phyloP scores from a whole-genome alignment of 1,139 yeast species.

The Yamadazyma dushanensis region DNA sequence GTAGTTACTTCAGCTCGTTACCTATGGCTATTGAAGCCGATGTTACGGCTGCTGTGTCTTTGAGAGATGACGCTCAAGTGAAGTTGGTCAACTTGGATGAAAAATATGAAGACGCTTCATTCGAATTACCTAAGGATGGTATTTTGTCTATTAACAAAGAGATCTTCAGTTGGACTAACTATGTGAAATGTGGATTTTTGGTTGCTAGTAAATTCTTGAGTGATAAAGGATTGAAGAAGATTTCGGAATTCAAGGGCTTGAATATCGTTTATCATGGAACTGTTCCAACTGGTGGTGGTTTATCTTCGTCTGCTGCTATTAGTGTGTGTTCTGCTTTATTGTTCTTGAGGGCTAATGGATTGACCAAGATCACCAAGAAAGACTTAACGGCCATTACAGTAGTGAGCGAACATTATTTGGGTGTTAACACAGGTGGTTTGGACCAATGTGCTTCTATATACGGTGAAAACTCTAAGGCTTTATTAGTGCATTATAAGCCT shows the following conservation, averaged over 20 bases:
- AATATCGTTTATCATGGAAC: conserved; percentile 59
- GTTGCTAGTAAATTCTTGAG: conserved; percentile 57
- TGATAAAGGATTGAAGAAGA: conserved; percentile 27
- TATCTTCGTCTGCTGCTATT: conserved; percentile 72
- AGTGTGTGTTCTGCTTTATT: conserved; percentile 68
- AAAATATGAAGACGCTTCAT: conserved; percentile 30
- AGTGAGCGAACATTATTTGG: conserved; percentile 70
- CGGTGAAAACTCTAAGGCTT: conserved; percentile 61
- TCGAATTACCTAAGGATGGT: conserved; percentile 43
- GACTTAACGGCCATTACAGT: conserved; percentile 63
- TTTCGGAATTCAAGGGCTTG: conserved; percentile 43
- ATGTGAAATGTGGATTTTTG: conserved; percentile 65
- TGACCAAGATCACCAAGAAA: conserved; percentile 42
- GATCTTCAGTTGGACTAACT: conserved; percentile 59
- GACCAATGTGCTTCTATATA: conserved; percentile 74
- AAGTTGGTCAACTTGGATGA: conserved; percentile 41
- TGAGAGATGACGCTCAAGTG: conserved; percentile 27
- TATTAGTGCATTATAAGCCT: conserved; percentile 65
- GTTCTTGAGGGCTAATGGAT: conserved; percentile 55
- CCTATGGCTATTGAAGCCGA: conserved; percentile 79
- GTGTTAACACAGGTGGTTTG: conserved; percentile 78
- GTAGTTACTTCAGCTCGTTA: conserved; percentile 63
- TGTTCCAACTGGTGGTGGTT: conserved; percentile 75
- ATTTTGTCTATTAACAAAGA: conserved; percentile 49
- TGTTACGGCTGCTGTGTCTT: conserved; percentile 55